phyloP scores from a whole-genome alignment of 2,329 filamentous ascomycete species.

The Aplosporella prunicola region DNA sequence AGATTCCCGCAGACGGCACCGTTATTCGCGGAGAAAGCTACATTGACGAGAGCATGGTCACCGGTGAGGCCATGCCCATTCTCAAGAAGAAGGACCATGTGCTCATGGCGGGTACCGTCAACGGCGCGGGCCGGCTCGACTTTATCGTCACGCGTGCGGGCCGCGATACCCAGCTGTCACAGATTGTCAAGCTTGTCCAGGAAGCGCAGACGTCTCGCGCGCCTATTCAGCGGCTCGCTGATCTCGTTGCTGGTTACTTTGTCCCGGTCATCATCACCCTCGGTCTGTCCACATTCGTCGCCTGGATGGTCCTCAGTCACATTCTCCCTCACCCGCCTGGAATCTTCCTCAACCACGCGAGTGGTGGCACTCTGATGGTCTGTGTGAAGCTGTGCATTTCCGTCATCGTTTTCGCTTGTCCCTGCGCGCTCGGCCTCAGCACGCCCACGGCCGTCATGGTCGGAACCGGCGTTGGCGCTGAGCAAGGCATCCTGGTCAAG shows the following conservation, averaged over 20 bases:
- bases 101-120: conserved; percentile 90
- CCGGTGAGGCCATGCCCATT: conserved; percentile 91
- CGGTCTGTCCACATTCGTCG: conserved; percentile 73
- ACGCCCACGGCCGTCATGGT: conserved; percentile 99
- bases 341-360: conserved; percentile 71
- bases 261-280: conserved; percentile 81
- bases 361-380: conserved; percentile 89
- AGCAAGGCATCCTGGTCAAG: conserved; percentile 96
- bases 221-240: conserved; percentile 87
- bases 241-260: conserved; percentile 86
- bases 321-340: conserved; percentile 72
- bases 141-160: conserved; percentile 88
- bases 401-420: conserved; percentile 96
- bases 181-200: conserved; percentile 97
- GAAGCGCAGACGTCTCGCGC: conserved; percentile 91
- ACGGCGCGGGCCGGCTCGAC: conserved; percentile 82
- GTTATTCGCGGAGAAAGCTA: conserved; percentile 86
- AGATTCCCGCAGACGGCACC: conserved; percentile 85
- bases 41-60: conserved; percentile 97
- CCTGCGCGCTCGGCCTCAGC: conserved; percentile 88
- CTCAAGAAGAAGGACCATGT: conserved; percentile 72
- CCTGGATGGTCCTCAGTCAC: conserved; percentile 94
- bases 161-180: conserved; percentile 90
- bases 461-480: conserved; percentile 89
- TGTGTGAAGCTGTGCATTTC: conserved; percentile 97